phyloP scores from a whole-genome alignment of 2,329 filamentous ascomycete genomes.

The Botrytis hyacinthi region DNA sequence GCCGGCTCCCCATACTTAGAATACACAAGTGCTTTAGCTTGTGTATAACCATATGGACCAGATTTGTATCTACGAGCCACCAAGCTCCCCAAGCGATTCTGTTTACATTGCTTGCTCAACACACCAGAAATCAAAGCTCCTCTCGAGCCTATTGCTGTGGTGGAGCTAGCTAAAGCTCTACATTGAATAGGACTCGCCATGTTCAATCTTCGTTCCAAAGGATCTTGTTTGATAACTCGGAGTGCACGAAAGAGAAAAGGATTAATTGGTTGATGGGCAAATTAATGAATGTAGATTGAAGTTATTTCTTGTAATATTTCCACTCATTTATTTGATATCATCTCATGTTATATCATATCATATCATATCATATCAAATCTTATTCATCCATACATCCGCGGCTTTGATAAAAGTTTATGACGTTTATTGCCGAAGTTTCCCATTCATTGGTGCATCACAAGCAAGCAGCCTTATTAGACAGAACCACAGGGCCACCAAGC shows the following conservation, averaged over 20 bases:
- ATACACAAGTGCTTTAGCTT: slow-evolving; percentile 79
- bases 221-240: background rate
- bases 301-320: background rate
- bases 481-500: background rate
- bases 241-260: background rate
- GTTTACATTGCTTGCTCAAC: background rate
- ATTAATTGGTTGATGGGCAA: background rate
- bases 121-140: background rate
- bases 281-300: background rate
- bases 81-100: slow-evolving; percentile 7
- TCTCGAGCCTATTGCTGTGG: background rate
- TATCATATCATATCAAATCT: background rate
- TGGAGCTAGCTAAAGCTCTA: background rate
- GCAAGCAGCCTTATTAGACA: background rate
- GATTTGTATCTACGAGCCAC: slow-evolving; percentile 46
- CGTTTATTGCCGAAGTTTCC: background rate
- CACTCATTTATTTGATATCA: background rate
- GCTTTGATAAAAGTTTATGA: background rate
- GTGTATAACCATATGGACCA: slow-evolving; percentile 73
- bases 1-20: slow-evolving; percentile 71
- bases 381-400: background rate
- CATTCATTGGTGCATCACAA: background rate
- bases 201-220: background rate
- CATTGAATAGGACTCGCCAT: background rate
- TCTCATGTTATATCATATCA: background rate